These are phyloP conservation scores for Laguncularia racemosa DNA, from an alignment of 345 rosid species.

Conservation along the genomic window DNA sequence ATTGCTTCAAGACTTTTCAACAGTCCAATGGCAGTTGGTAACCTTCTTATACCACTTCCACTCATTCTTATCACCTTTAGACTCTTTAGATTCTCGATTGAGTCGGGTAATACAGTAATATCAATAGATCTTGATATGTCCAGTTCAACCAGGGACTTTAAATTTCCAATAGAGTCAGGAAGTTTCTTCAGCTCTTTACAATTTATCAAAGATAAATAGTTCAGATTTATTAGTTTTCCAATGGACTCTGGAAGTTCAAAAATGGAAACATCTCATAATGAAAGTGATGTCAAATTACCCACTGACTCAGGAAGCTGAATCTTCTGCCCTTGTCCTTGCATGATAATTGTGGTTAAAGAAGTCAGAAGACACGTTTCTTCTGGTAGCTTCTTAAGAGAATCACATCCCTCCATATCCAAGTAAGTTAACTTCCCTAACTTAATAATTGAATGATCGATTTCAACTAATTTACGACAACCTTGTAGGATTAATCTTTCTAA, in stretches of 20 bases:
- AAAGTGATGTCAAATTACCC: neutral
- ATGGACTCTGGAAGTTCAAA: neutral
- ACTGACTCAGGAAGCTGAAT: neutral
- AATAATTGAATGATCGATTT: neutral
- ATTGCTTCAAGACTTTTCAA: neutral
- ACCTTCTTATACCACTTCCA: neutral
- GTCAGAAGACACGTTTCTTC: neutral
- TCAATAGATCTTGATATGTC: accelerated
- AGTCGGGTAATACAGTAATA: neutral
- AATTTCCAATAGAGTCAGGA: neutral
- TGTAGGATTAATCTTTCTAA: neutral
- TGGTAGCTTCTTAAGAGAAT: neutral
- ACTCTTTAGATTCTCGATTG: neutral
- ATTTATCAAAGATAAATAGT: neutral
- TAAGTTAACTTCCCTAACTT: neutral
- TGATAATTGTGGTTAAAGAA: neutral
- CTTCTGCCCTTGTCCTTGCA: neutral
- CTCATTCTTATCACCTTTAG: neutral
- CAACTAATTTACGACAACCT: neutral
- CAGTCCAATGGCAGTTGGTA: neutral
- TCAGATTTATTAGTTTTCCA: neutral
- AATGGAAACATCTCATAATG: neutral
- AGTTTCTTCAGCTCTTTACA: accelerated
- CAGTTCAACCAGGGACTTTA: neutral
- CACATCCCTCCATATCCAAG: neutral